Conservation (phyloP, 495 filamentous ascomycete species). For the Mycothermus thermophilus region DNA sequence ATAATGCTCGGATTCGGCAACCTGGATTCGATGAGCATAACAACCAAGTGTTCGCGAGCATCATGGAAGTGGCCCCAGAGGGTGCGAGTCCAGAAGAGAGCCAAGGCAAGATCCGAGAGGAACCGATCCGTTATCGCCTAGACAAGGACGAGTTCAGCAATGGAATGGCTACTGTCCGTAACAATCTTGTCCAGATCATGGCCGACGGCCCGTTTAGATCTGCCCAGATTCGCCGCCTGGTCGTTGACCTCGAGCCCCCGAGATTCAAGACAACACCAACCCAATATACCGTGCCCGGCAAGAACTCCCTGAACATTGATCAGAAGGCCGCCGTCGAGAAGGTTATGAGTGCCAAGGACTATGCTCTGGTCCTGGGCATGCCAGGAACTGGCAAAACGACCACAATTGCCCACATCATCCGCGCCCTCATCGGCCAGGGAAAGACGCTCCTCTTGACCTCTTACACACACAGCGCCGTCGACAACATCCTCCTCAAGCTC, state of each 20-base stretch:
- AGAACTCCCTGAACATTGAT: slow-evolving; percentile 63
- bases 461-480: slow-evolving; percentile 92
- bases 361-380: slow-evolving; percentile 92
- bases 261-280: slow-evolving; percentile 53
- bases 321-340: slow-evolving; percentile 78
- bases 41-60: slow-evolving; percentile 79
- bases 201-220: slow-evolving; percentile 58
- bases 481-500: slow-evolving; percentile 92
- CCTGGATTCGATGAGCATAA: slow-evolving; percentile 55
- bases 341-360: slow-evolving; percentile 88
- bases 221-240: slow-evolving; percentile 57
- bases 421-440: slow-evolving; percentile 72
- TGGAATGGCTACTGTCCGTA: slow-evolving; percentile 87
- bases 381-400: slow-evolving; percentile 97
- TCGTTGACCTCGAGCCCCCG: slow-evolving; percentile 60
- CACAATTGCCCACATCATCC: slow-evolving; percentile 93
- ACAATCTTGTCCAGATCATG: slow-evolving; percentile 88
- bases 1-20: slow-evolving; percentile 65
- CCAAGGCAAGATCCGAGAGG: slow-evolving; percentile 32
- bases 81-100: slow-evolving; percentile 32
- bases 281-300: slow-evolving; percentile 40
- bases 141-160: slow-evolving; percentile 98
- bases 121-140: slow-evolving; percentile 61
- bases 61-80: slow-evolving; percentile 69
- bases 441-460: slow-evolving; percentile 89